Base-by-base conservation (phyloP, 352 stramenopile genomes). In the Blastocystis sp. region DNA sequence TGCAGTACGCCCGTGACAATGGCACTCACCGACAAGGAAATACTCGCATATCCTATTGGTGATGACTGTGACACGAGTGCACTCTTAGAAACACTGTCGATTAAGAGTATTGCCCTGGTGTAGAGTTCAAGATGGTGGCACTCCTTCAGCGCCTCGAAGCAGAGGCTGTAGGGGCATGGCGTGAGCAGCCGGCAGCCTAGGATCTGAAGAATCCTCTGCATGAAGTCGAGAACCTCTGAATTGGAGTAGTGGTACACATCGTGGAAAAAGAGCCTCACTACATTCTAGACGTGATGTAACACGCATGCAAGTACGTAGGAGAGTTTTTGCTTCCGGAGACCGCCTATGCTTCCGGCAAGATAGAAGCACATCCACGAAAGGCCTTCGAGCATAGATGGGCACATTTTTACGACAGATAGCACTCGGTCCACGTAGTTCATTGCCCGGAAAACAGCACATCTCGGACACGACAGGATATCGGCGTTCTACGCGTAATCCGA, bases 331-430 rank as follows among this genome's bases (percentile, higher is more conserved):
- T 24, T 71, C 9, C 64, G 17, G 19, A 71, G 38, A 71, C 38
- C 64, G 38, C 64, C 64, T 11, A 71, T 45, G 38, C 64, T 71
- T 42, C 38, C 64, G 24, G 64, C 64, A 17, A 71, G 45, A 40
- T 71, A 71, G 64, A 71, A 71, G 24, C 64, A 71, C 45, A 71
- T 21, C 64, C 64, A 71, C 19, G 64, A 71, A 71, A 71, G 64
- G n/a, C 64, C 64, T 38, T 71, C 64, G 19, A 71, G 64, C 14
- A 71, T 24, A 21, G 11, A 4, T 24, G 64, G 38, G 3, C 38
- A 17, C 17, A 71, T 3, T 71, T 40, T 71, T 0, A 19, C 4
- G 38, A 71, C 64, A 24, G 64, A 71, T 40, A 71, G 24, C 45
- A 71, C 45, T 14, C 64, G 38, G 64, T 71, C 64, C 45, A 71